Conservation (phyloP, 176 grass and related monocot genomes). For the Pontederia paniculata region DNA sequence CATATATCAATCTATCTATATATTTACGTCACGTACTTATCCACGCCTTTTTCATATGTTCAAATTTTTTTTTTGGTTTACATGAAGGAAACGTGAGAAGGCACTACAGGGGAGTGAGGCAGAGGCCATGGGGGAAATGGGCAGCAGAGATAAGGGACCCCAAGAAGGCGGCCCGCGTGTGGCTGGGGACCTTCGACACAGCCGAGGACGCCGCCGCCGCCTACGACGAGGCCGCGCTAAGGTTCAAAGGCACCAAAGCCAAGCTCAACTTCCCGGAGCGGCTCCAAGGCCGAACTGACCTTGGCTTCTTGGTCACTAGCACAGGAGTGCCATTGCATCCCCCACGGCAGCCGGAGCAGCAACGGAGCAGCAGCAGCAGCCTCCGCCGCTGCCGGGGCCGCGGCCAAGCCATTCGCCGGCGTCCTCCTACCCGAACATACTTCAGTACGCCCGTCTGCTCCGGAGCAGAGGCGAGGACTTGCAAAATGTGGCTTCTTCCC, state of each 20-base stretch:
- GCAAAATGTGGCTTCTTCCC: not conserved
- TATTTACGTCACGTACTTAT: too few relatives aligned
- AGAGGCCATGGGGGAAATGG: conserved; percentile 78
- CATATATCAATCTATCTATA: too few relatives aligned
- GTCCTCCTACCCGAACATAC: conserved; percentile 48
- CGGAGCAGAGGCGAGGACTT: conserved; percentile 30
- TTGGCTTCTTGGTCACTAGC: conserved; percentile 37
- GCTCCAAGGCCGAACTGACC: conserved; percentile 67
- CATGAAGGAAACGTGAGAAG: conserved; percentile 15
- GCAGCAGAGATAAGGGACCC: conserved; percentile 75
- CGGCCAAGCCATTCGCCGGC: not conserved
- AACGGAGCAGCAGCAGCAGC: not conserved
- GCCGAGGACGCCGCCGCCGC: conserved; percentile 56
- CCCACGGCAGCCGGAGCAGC: not conserved
- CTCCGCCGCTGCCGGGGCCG: not conserved
- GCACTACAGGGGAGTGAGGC: conserved; percentile 56
- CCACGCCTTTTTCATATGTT: too few relatives aligned
- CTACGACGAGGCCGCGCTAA: conserved; percentile 59
- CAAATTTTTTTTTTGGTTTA: too few relatives aligned
- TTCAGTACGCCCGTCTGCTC: conserved; percentile 86
- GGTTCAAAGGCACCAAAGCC: conserved; percentile 69
- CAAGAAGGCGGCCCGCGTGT: conserved; percentile 53
- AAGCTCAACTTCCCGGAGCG: conserved; percentile 88
- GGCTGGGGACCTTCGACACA: conserved; percentile 71
- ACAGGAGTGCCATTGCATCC: not conserved